These are phyloP conservation scores for Rhododendron molle DNA, from an alignment of 148 eudicot genomes.

Conservation along the genomic window DNA sequence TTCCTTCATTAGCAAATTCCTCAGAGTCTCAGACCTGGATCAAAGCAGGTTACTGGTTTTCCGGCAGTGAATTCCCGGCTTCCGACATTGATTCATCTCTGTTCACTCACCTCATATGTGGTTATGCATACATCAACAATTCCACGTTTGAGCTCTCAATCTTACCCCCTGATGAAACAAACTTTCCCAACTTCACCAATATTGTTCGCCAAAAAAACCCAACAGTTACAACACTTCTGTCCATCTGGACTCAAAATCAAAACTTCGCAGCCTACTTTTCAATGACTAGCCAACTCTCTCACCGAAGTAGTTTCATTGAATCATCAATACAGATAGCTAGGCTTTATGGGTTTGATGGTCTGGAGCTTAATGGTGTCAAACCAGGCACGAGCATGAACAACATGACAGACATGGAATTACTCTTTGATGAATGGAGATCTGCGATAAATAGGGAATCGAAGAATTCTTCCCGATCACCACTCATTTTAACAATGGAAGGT, in stretches of 20 bases:
- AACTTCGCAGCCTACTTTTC: constrained; percentile 9
- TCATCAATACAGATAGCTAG: background rate
- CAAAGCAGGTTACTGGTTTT: constrained; percentile 24
- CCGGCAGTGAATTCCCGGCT: constrained; percentile 14
- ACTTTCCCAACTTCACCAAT: constrained; percentile 16
- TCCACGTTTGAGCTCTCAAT: constrained; percentile 14
- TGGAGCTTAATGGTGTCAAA: background rate
- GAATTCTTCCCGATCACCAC: background rate
- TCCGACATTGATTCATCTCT: constrained; percentile 18
- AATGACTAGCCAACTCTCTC: constrained; percentile 9
- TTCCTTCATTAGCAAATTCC: background rate
- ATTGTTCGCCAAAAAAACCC: constrained; percentile 19
- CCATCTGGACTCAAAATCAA: constrained; percentile 10
- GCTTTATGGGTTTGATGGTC: background rate
- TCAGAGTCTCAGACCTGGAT: background rate
- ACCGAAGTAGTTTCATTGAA: background rate
- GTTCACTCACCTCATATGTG: constrained; percentile 31
- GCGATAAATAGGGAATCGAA: background rate
- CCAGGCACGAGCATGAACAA: background rate
- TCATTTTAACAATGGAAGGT: constrained; percentile 7
- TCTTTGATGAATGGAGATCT: constrained; percentile 2
- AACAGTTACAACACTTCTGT: constrained; percentile 16
- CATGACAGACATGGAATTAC: background rate
- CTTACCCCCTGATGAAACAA: constrained; percentile 4
- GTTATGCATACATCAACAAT: constrained; percentile 19